A percentile compares a stretch with the other conserved stretches of the same genome.
Conservation (phyloP, 805 yeast genomes). For the Candida maesae region DNA sequence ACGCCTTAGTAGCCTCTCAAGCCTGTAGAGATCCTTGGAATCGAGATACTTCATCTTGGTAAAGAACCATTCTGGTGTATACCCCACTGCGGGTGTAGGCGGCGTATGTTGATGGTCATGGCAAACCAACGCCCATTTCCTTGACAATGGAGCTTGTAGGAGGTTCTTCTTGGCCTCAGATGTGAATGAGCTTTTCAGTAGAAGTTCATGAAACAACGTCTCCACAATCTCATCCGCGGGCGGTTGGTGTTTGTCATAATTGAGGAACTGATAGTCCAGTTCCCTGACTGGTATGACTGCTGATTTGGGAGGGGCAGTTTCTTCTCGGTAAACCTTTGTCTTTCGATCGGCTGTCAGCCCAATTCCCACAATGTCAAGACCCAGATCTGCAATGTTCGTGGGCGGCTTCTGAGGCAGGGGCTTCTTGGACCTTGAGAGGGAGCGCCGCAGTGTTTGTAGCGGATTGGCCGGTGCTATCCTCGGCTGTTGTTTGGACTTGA, state of each 20-base stretch:
- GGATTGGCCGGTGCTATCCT: constrained; percentile 1
- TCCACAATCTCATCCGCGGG: constrained; percentile 26
- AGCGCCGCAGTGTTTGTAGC: constrained; percentile 8
- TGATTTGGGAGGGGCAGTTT: too few relatives aligned
- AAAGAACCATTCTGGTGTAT: constrained; percentile 22
- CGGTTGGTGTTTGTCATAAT: constrained; percentile 27
- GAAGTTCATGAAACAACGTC: constrained; percentile 17
- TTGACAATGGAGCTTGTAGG: constrained; percentile 11
- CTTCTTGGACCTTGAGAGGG: constrained; percentile 1
- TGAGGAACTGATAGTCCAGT: constrained; percentile 24
- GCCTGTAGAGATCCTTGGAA: constrained; percentile 20
- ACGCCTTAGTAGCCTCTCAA: constrained; percentile 24
- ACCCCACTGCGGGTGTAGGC: not conserved
- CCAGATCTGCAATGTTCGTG: constrained; percentile 17
- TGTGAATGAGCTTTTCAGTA: constrained; percentile 22
- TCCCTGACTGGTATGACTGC: constrained; percentile 1
- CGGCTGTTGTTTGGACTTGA: not conserved
- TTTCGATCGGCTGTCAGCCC: constrained; percentile 12
- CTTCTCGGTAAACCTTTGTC: constrained; percentile 9
- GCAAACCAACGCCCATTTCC: constrained; percentile 28
- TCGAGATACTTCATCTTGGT: constrained; percentile 14
- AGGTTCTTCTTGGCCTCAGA: constrained; percentile 21
- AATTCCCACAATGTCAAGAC: constrained; percentile 24
- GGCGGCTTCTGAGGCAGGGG: constrained; percentile 4
- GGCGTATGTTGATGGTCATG: constrained; percentile 21